Conservation (phyloP, 2,329 filamentous ascomycete genomes). For the Arthrobotrys conoides region DNA sequence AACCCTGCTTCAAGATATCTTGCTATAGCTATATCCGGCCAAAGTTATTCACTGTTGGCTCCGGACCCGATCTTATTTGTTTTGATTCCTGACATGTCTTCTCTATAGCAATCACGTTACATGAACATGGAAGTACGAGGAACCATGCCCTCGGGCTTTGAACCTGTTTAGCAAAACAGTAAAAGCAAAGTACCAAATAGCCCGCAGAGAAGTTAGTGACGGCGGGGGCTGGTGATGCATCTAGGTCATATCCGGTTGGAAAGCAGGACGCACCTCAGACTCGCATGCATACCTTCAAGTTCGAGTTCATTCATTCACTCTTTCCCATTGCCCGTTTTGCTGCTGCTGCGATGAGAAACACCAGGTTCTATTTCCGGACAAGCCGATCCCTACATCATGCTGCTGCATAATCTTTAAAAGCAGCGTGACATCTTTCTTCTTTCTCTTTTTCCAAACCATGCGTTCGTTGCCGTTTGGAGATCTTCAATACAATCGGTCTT, state of each 20-base stretch:
- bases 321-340: slow-evolving; percentile 32
- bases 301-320: slow-evolving; percentile 24
- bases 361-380: slow-evolving; percentile 61
- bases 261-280: slow-evolving; percentile 56
- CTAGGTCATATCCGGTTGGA: slow-evolving; percentile 61
- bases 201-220: slow-evolving; percentile 1
- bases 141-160: slow-evolving; percentile 13
- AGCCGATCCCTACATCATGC: slow-evolving; percentile 61
- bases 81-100: slow-evolving; percentile 11
- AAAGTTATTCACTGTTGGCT: slow-evolving; percentile 33
- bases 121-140: slow-evolving; percentile 12
- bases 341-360: slow-evolving; percentile 55
- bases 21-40: slow-evolving; percentile 23
- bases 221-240: slow-evolving; percentile 57
- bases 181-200: slow-evolving; percentile 39
- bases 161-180: slow-evolving; percentile 33
- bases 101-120: slow-evolving; percentile 49
- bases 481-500: slow-evolving; percentile 15
- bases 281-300: slow-evolving; percentile 34
- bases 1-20: slow-evolving; percentile 27
- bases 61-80: slow-evolving; percentile 25
- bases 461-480: slow-evolving; percentile 32
- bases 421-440: slow-evolving; percentile 51
- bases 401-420: slow-evolving; percentile 55
- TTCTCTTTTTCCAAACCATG: slow-evolving; percentile 27